Evolutionary conservation across 1,284 basidiomycete genomes (phyloP), one percentile per base, ranked within the genome.

Genomic region (Wallemia mellicola): DNA sequence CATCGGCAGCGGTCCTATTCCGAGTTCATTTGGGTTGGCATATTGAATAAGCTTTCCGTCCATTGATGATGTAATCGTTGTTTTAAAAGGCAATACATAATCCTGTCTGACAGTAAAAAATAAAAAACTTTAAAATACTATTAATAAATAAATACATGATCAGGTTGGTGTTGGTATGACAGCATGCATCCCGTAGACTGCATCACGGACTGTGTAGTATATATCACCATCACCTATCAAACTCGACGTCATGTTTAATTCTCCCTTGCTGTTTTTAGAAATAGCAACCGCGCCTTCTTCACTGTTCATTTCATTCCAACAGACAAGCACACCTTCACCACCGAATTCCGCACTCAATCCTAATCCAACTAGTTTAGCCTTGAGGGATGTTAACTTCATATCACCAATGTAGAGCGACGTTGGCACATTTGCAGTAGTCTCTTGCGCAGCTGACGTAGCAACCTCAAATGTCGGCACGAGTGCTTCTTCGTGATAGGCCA

Each of bases 331-430:
- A 73, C 91, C 91, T 70, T 94, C 88, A 24, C 89, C 89, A 19
- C 88, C 81, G 61, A 95, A 80, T 69, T 94, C 88, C 0, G 89
- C 86, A 27, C 84, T 80, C 58, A 95, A 80, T 2, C 81, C 80
- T 1, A 86, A 72, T 0, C 77, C 69, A 1, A 79, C 75, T 17
- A 96, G 73, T 7, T 82, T 78, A 17, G 79, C 69, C 70, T 92
- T 92, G 54, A 96, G 76, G 1, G 79, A 77, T 0, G 86, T 86
- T 27, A 96, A 75, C 67, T 89, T 88, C 55, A 95, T 76, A 67
- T 95, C 91, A 56, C 91, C 91, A 61, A 96, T 92, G 80, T 92
- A 91, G 7, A 88, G 83, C 0, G 89, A 88, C 61, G 81, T 78
- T 1, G 86, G 84, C 1, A 89, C 73, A 1, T 78, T 72, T 11